Conservation (phyloP, 305 asterid species). For the Solanum hybrid region DNA sequence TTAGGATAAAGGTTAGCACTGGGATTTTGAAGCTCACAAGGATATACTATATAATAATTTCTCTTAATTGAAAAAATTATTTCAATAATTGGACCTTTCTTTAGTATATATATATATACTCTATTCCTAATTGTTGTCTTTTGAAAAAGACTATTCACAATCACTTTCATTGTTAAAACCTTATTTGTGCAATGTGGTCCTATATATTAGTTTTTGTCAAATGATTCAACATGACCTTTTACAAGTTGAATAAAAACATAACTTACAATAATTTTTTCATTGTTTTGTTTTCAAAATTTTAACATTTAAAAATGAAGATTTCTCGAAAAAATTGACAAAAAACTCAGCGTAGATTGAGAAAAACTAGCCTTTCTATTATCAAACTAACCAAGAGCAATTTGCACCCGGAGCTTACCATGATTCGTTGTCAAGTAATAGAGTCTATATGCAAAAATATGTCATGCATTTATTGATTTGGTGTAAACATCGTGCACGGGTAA, state of each 20-base stretch:
- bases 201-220: background rate
- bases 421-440: background rate
- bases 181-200: background rate
- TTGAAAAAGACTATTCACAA: background rate
- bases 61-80: background rate
- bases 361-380: background rate
- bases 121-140: background rate
- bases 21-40: background rate
- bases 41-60: background rate
- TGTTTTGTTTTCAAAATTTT: background rate
- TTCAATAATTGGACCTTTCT: background rate
- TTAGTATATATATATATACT: background rate
- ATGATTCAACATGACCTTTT: background rate
- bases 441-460: background rate
- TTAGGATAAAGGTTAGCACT: background rate
- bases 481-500: background rate
- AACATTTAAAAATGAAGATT: background rate
- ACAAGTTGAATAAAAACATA: background rate
- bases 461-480: background rate
- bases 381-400: background rate
- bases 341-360: background rate
- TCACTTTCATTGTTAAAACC: background rate
- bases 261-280: background rate
- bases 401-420: background rate
- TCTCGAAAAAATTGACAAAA: background rate